Evolutionary conservation across 768 basidiomycete species (phyloP).

Genomic region (Boletus speciosus): DNA sequence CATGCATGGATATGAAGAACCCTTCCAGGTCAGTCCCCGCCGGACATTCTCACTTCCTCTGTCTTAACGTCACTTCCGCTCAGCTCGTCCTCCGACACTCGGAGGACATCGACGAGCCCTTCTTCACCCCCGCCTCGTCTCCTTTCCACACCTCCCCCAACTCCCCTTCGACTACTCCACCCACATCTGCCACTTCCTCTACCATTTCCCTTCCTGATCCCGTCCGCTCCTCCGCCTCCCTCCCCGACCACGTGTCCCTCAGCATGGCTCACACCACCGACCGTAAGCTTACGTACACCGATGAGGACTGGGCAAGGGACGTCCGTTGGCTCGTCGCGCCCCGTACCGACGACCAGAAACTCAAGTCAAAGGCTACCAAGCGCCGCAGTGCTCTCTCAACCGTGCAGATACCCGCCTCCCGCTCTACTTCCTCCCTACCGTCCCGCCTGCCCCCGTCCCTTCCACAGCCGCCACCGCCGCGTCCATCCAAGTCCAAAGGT

Average conservation of each 20-base stretch:
- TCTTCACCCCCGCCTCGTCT: slow-evolving; percentile 42
- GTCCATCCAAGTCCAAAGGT: slow-evolving; percentile 26
- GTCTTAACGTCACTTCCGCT: slow-evolving; percentile 2
- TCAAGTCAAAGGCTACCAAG: slow-evolving; percentile 19
- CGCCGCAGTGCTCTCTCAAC: slow-evolving; percentile 18
- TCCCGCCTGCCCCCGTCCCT: slow-evolving; percentile 8
- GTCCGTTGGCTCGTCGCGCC: slow-evolving; percentile 58
- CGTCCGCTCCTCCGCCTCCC: slow-evolving; percentile 31
- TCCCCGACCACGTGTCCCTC: slow-evolving; percentile 26
- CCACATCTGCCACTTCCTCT: slow-evolving; percentile 30
- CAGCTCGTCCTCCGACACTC: slow-evolving; percentile 16
- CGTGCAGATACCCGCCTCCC: slow-evolving; percentile 13
- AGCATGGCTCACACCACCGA: slow-evolving; percentile 19
- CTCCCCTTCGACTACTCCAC: slow-evolving; percentile 23
- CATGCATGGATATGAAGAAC: slow-evolving; percentile 6
- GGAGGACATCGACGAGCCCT: slow-evolving; percentile 41
- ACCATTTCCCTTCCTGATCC: slow-evolving; percentile 31
- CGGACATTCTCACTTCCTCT: background rate
- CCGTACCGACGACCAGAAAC: slow-evolving; percentile 16
- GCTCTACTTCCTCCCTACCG: slow-evolving; percentile 22
- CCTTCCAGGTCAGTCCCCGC: slow-evolving; percentile 18
- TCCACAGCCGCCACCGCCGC: slow-evolving; percentile 15
- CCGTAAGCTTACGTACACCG: slow-evolving; percentile 39
- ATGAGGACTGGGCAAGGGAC: slow-evolving; percentile 67
- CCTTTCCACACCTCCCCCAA: slow-evolving; percentile 16